Evolutionary conservation across 2,329 filamentous ascomycete genomes (phyloP).

Genomic region (Calycina marina): DNA sequence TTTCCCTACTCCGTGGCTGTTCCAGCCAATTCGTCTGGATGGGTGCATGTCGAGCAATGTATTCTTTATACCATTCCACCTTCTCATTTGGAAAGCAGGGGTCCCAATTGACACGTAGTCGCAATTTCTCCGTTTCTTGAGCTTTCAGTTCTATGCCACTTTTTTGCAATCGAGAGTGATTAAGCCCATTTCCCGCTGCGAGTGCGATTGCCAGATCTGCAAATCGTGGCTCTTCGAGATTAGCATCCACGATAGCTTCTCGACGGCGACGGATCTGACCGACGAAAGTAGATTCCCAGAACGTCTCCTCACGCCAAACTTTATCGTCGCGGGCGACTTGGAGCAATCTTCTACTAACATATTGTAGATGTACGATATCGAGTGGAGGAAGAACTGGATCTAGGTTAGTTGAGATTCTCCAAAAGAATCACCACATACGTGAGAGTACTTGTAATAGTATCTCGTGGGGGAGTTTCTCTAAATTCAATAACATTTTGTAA

Average conservation of each 20-base stretch:
- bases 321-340: conserved; percentile 56
- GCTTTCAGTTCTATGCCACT: conserved; percentile 13
- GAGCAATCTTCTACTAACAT: conserved; percentile 51
- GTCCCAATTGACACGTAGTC: conserved; percentile 70
- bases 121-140: conserved; percentile 27
- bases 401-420: too few relatives aligned
- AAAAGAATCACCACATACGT: too few relatives aligned
- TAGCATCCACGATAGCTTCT: conserved; percentile 25
- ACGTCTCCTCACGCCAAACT: conserved; percentile 65
- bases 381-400: conserved; percentile 44
- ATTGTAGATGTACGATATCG: conserved; percentile 54
- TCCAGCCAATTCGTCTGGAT: conserved; percentile 68
- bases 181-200: conserved; percentile 17
- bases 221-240: conserved; percentile 26
- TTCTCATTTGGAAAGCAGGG: conserved; percentile 57
- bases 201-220: conserved; percentile 18
- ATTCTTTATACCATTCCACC: conserved; percentile 79
- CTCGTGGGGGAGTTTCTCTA: conserved; percentile 21
- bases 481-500: too few relatives aligned
- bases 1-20: conserved; percentile 34
- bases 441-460: conserved; percentile 18
- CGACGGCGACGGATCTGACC: conserved; percentile 41
- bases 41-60: conserved; percentile 65
- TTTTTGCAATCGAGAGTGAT: conserved; percentile 14
- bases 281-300: conserved; percentile 53